Conservation (phyloP, 768 basidiomycete species). For the Arthromyces matolae region DNA sequence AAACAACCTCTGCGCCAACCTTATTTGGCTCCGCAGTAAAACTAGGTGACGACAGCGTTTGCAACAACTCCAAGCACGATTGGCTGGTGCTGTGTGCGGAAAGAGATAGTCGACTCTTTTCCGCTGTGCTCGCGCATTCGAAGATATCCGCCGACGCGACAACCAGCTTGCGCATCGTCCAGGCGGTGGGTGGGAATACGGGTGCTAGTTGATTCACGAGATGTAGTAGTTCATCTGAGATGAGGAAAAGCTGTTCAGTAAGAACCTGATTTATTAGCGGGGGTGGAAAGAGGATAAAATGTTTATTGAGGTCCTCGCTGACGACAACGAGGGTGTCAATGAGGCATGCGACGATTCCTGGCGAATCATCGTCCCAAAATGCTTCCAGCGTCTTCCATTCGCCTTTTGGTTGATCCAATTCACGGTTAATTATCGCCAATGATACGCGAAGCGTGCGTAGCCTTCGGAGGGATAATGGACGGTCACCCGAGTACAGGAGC, state of each 20-base stretch:
- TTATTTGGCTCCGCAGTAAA: slow-evolving; percentile 32
- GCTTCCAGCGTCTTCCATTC: slow-evolving; percentile 53
- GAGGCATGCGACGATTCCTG: slow-evolving; percentile 55
- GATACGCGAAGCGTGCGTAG: slow-evolving; percentile 63
- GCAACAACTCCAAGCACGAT: slow-evolving; percentile 49
- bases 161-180: slow-evolving; percentile 43
- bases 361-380: slow-evolving; percentile 58
- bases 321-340: slow-evolving; percentile 49
- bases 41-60: slow-evolving; percentile 33
- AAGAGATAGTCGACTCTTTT: slow-evolving; percentile 34
- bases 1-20: slow-evolving; percentile 45
- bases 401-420: slow-evolving; percentile 48
- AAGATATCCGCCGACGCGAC: slow-evolving; percentile 51
- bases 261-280: slow-evolving; percentile 38
- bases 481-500: slow-evolving; percentile 44
- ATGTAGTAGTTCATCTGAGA: slow-evolving; percentile 49
- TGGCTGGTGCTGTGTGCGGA: slow-evolving; percentile 45
- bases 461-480: slow-evolving; percentile 48
- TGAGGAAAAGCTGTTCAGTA: slow-evolving; percentile 52
- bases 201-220: slow-evolving; percentile 47
- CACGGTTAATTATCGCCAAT: slow-evolving; percentile 50
- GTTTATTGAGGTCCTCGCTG: slow-evolving; percentile 46
- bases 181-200: slow-evolving; percentile 47
- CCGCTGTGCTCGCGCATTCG: slow-evolving; percentile 46
- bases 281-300: slow-evolving; percentile 44